Base-by-base conservation (phyloP, 495 filamentous ascomycete genomes). In the Penicillium odoratum region DNA sequence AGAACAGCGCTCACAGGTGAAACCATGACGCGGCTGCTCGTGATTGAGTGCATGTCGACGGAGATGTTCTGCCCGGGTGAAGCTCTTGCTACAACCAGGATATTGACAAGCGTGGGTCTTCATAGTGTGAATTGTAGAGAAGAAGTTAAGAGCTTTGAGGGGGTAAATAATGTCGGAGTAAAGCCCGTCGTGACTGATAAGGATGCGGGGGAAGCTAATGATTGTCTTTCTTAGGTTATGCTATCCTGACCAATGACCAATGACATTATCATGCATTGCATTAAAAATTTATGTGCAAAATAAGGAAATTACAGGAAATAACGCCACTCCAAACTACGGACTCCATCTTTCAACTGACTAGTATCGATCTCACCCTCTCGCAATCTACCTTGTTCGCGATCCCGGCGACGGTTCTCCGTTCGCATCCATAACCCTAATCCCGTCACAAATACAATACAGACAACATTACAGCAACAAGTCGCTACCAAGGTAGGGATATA, bases 401-500 rank as follows among this genome's bases (percentile, higher is more conserved):
- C 81, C 40, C 87, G 78, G 18, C 81, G 70, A 49, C 66, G 75
- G 61, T 92, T 90, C 63, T 92, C 88, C 29, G 78, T 61, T 8
- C 84, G 65, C 88, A 92, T 90, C 65, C 75, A 90, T 1, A 75
- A 53, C 3, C 87, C 87, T 43, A 90, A 64, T 11, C 73, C 56
- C 5, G 79, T 66, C 0, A 85, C 80, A 18, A 88, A 69, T 0
- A 85, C 48, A 15, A 81, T 77, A 4, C 88, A 88, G 0, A 75
- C 75, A 0, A 73, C 87, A 11, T 88, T 88, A 61, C 89, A 90
- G 36, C 81, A 85, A 7, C 87, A 88, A 5, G 88, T 90, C 0
- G 87, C 88, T 16, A 83, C 78, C 9, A 90, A 67, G 3, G 88
- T 88, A 0, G 87, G 86, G 3, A 85, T 77, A 60, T 91, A 71